Conservation (phyloP, 371 early-diverging fungal species). For the Lichtheimia corymbifera region DNA sequence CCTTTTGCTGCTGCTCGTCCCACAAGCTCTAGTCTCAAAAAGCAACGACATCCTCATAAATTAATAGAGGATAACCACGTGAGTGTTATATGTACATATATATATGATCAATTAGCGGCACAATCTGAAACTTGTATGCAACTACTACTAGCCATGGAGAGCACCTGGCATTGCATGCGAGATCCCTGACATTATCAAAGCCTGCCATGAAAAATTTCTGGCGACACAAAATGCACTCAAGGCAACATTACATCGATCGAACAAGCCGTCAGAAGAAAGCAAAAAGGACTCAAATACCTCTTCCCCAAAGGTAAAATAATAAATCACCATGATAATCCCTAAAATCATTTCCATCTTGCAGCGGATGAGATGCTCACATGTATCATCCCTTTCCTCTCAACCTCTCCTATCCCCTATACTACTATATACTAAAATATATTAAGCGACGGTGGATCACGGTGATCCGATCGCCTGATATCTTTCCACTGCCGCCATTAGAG, state of each 20-base stretch:
- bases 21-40: neutral
- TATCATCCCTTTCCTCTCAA: neutral
- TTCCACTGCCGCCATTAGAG: constrained; percentile 42
- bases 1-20: constrained; percentile 2
- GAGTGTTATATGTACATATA: no score
- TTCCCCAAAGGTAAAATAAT: neutral
- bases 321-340: neutral
- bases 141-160: neutral
- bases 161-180: neutral
- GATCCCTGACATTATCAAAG: no score
- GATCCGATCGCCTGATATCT: constrained; percentile 32
- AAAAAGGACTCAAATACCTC: no score
- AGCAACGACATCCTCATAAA: neutral
- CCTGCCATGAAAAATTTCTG: no score
- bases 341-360: neutral
- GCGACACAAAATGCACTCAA: no score
- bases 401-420: neutral
- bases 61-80: no score
- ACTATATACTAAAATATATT: neutral
- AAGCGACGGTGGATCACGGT: constrained; percentile 46
- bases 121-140: neutral
- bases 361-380: neutral
- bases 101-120: neutral
- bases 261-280: no score
- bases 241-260: no score